These are phyloP conservation scores for Suhomyces bribrorum DNA, from an alignment of 1,139 yeast genomes.

Conservation along the genomic window DNA sequence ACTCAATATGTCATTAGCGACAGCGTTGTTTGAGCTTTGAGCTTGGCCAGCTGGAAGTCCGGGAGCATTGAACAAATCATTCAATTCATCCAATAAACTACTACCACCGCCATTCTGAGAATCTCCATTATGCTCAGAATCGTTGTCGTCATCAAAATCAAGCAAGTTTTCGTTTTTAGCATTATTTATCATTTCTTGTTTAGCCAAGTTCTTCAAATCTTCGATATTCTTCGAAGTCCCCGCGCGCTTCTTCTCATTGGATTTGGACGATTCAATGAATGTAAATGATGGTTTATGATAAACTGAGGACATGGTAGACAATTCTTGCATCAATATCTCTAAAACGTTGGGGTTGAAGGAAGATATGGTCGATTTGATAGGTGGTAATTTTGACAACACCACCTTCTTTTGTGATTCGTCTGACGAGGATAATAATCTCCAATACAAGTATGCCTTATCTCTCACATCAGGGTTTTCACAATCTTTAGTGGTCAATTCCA, in stretches of 20 bases:
- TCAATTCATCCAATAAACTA: slow-evolving; percentile 62
- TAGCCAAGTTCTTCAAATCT: slow-evolving; percentile 77
- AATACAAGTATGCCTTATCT: slow-evolving; percentile 90
- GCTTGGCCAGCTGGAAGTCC: slow-evolving; percentile 17
- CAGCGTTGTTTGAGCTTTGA: slow-evolving; percentile 11
- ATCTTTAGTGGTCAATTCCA: slow-evolving; percentile 76
- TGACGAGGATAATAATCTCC: slow-evolving; percentile 78
- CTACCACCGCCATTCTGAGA: slow-evolving; percentile 12
- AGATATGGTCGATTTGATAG: slow-evolving; percentile 71
- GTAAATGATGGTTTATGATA: slow-evolving; percentile 81
- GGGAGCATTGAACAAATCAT: slow-evolving; percentile 59
- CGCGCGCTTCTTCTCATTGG: slow-evolving; percentile 24
- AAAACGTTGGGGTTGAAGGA: slow-evolving; percentile 68
- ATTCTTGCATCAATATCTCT: slow-evolving; percentile 67
- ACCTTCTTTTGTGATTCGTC: slow-evolving; percentile 49
- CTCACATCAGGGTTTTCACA: slow-evolving; percentile 91
- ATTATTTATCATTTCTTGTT: slow-evolving; percentile 68
- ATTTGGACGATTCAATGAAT: slow-evolving; percentile 52
- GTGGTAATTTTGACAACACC: slow-evolving; percentile 64
- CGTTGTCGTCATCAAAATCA: slow-evolving; percentile 74
- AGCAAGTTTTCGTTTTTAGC: slow-evolving; percentile 78
- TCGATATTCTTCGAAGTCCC: slow-evolving; percentile 43
- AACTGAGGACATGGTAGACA: slow-evolving; percentile 85
- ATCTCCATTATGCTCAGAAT: slow-evolving; percentile 21
- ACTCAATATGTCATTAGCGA: slow-evolving; percentile 46